phyloP scores from a whole-genome alignment of 495 filamentous ascomycete genomes.

The Neurospora sp. region DNA sequence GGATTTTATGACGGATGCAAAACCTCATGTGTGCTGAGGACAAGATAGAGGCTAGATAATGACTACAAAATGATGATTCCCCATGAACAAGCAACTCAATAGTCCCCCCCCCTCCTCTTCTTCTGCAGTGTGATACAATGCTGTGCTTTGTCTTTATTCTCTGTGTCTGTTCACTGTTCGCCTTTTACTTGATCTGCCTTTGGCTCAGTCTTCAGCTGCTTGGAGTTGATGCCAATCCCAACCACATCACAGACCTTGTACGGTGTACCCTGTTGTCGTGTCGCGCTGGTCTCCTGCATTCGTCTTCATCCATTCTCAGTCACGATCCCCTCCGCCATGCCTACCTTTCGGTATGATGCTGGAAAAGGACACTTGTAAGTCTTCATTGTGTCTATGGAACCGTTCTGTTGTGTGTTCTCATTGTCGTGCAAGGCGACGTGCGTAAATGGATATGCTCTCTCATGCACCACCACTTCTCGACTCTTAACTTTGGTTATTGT shows the following conservation, averaged over 20 bases:
- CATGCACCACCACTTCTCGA: too few relatives aligned
- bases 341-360: too few relatives aligned
- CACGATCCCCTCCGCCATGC: too few relatives aligned
- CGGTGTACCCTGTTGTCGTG: too few relatives aligned
- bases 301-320: too few relatives aligned
- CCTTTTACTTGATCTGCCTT: not conserved
- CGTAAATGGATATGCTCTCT: too few relatives aligned
- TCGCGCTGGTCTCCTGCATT: too few relatives aligned
- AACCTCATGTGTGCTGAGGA: constrained; percentile 41
- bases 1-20: constrained; percentile 31
- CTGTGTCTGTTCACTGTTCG: not conserved
- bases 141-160: not conserved
- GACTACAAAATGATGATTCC: constrained; percentile 22
- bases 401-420: too few relatives aligned
- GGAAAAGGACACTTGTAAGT: too few relatives aligned
- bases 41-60: constrained; percentile 42
- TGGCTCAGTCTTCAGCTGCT: not conserved
- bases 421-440: too few relatives aligned
- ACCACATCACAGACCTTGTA: not conserved
- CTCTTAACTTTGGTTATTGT: too few relatives aligned
- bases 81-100: not conserved
- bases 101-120: rapidly evolving
- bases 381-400: too few relatives aligned
- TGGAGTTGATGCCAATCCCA: not conserved
- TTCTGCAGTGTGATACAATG: not conserved